Percentiles rank a stretch among this genome's conserved stretches.
phyloP scores from a whole-genome alignment of 1,284 basidiomycete genomes.

The Trichosporon asahii region DNA sequence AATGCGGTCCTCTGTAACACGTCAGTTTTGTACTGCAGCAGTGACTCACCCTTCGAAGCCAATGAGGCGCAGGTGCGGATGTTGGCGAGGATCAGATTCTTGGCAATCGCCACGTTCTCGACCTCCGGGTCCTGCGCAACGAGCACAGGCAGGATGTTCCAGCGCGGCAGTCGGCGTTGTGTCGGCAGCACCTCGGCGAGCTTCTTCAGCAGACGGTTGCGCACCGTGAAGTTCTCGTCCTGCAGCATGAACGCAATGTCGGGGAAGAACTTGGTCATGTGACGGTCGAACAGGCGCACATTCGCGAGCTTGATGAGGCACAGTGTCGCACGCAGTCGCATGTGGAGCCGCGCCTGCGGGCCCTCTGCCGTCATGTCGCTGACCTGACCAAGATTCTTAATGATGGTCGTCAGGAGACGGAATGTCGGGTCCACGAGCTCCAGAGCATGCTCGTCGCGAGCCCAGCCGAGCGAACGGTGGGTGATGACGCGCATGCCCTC shows the following conservation, averaged over 20 bases:
- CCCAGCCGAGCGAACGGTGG: slow-evolving; percentile 70
- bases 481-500: slow-evolving; percentile 72
- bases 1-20: slow-evolving; percentile 58
- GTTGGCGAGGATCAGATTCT: slow-evolving; percentile 12
- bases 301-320: slow-evolving; percentile 78
- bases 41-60: not conserved
- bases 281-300: slow-evolving; percentile 61
- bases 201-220: slow-evolving; percentile 72
- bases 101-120: slow-evolving; percentile 58
- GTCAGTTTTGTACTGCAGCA: not conserved
- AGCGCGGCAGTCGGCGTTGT: slow-evolving; percentile 66
- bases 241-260: slow-evolving; percentile 72
- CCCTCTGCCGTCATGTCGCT: slow-evolving; percentile 60
- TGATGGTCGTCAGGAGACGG: slow-evolving; percentile 66
- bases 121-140: slow-evolving; percentile 86
- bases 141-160: slow-evolving; percentile 81
- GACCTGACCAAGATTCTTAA: slow-evolving; percentile 66
- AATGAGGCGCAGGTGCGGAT: not conserved
- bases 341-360: slow-evolving; percentile 42
- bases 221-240: slow-evolving; percentile 84
- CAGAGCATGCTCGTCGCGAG: slow-evolving; percentile 59
- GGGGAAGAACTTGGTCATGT: slow-evolving; percentile 64
- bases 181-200: slow-evolving; percentile 62
- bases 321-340: slow-evolving; percentile 76
- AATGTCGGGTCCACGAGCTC: slow-evolving; percentile 70